Conservation (phyloP, 2,329 filamentous ascomycete species). For the Penicillium sclerotiorum region DNA sequence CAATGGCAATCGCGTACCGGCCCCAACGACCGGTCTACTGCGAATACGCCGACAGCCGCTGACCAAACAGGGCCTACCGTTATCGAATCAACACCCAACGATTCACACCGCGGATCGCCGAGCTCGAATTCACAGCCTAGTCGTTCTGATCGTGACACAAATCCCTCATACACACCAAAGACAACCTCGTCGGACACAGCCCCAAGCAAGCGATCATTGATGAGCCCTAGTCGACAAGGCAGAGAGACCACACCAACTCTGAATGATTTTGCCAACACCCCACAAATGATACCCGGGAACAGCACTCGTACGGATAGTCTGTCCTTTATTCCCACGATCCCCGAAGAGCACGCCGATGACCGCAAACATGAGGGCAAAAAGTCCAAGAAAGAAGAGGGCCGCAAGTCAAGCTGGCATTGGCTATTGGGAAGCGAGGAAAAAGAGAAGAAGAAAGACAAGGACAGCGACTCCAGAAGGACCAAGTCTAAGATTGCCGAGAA, state of each 20-base stretch:
- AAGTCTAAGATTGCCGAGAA: constrained; percentile 57
- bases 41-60: constrained; percentile 53
- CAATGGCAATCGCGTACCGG: constrained; percentile 60
- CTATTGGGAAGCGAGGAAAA: constrained; percentile 74
- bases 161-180: constrained; percentile 16
- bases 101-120: constrained; percentile 36
- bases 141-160: constrained; percentile 51
- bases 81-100: constrained; percentile 63
- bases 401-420: constrained; percentile 80
- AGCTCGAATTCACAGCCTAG: constrained; percentile 35
- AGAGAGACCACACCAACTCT: constrained; percentile 55
- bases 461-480: constrained; percentile 64
- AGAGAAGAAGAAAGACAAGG: constrained; percentile 61
- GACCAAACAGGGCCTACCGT: constrained; percentile 56
- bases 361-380: constrained; percentile 72
- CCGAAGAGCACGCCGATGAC: constrained; percentile 75
- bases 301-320: constrained; percentile 73
- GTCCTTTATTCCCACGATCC: constrained; percentile 76
- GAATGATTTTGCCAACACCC: constrained; percentile 66
- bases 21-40: constrained; percentile 59
- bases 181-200: constrained; percentile 47
- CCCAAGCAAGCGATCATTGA: constrained; percentile 37
- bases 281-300: constrained; percentile 71
- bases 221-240: constrained; percentile 29
- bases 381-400: constrained; percentile 68